Conservation (phyloP, 768 basidiomycete species). For the Kwoniella pini region DNA sequence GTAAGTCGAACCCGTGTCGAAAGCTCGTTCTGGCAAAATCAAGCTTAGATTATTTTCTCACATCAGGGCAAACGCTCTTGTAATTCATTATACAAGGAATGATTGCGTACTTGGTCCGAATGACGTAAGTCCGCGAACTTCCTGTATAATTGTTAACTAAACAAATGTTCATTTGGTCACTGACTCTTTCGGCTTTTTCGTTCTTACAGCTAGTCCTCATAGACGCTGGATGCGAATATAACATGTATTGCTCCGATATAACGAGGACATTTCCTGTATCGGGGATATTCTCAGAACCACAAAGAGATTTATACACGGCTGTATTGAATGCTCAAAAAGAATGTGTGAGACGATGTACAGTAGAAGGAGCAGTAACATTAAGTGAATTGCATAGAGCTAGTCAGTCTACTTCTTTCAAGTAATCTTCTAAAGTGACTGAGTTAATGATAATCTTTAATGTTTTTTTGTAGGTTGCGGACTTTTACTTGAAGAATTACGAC, state of each 20-base stretch:
- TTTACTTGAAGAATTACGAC: constrained; percentile 70
- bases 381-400: constrained; percentile 74
- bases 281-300: constrained; percentile 74
- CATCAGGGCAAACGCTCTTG: constrained; percentile 75
- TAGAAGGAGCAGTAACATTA: constrained; percentile 63
- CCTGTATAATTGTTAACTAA: no score
- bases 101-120: constrained; percentile 70
- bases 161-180: no score
- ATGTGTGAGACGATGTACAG: constrained; percentile 52
- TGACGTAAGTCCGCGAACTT: constrained; percentile 60
- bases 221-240: constrained; percentile 88
- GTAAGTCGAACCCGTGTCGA: constrained; percentile 55
- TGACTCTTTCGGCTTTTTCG: neutral
- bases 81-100: constrained; percentile 93
- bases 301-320: constrained; percentile 75
- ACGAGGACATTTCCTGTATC: constrained; percentile 79
- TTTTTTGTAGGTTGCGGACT: constrained; percentile 60
- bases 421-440: no score
- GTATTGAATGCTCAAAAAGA: constrained; percentile 56
- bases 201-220: constrained; percentile 63
- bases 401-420: no score
- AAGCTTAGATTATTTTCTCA: no score
- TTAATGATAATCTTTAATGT: no score
- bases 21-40: neutral
- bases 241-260: constrained; percentile 93